Conservation (phyloP, 2,329 filamentous ascomycete genomes). For the Aspergillus clavatus region DNA sequence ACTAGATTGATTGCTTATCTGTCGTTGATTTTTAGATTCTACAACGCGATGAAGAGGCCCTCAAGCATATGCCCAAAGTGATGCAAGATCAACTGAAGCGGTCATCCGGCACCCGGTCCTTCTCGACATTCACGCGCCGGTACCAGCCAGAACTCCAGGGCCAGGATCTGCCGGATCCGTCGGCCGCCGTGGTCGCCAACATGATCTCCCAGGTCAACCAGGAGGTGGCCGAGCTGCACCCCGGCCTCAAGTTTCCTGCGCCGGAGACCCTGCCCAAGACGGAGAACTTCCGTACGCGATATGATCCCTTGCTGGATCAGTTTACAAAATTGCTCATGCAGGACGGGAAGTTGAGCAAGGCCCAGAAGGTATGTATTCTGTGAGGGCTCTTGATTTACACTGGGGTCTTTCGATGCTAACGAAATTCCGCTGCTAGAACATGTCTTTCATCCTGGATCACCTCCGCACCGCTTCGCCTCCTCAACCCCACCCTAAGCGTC, state of each 20-base stretch:
- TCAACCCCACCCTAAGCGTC: slow-evolving; percentile 62
- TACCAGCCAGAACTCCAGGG: slow-evolving; percentile 28
- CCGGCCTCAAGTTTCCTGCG: slow-evolving; percentile 73
- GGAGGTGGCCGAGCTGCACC: slow-evolving; percentile 32
- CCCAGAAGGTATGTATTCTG: slow-evolving; percentile 65
- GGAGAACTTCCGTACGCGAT: slow-evolving; percentile 69
- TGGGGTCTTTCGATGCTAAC: slow-evolving; percentile 1
- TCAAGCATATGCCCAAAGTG: slow-evolving; percentile 61
- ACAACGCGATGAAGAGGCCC: slow-evolving; percentile 56
- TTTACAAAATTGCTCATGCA: slow-evolving; percentile 87
- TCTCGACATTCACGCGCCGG: slow-evolving; percentile 52
- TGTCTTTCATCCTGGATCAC: slow-evolving; percentile 73
- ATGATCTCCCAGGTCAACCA: slow-evolving; percentile 35
- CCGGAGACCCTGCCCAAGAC: slow-evolving; percentile 62
- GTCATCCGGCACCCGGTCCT: slow-evolving; percentile 47
- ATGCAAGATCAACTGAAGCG: slow-evolving; percentile 57
- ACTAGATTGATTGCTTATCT: not conserved
- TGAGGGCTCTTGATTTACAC: not conserved
- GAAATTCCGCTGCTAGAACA: slow-evolving; percentile 56
- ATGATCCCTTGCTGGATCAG: slow-evolving; percentile 79
- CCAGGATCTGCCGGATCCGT: slow-evolving; percentile 23
- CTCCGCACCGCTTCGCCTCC: slow-evolving; percentile 82
- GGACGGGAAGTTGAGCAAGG: slow-evolving; percentile 81
- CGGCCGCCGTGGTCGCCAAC: slow-evolving; percentile 30
- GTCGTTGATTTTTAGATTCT: slow-evolving; percentile 50